A percentile compares a stretch with the other conserved stretches of the same genome.
Evolutionary conservation across 2,329 filamentous ascomycete species (phyloP).

Genomic region (Neofusicoccum sp.): DNA sequence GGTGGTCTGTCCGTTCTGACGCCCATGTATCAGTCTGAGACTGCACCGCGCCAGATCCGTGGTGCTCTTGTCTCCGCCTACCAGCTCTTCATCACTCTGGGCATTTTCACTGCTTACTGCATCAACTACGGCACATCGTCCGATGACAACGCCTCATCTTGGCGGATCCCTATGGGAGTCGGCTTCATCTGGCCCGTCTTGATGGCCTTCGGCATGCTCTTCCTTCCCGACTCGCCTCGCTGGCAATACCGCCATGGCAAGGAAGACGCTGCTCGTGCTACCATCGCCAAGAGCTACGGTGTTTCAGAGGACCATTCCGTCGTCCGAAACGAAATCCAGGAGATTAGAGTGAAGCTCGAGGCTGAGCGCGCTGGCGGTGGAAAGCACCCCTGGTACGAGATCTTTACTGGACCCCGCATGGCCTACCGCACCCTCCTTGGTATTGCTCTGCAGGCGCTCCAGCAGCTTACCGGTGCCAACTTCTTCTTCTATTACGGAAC

Average conservation of each 20-base stretch:
- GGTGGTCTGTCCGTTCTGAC: conserved; percentile 63
- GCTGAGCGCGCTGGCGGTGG: conserved; percentile 49
- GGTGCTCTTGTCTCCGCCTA: conserved; percentile 62
- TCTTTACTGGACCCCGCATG: conserved; percentile 68
- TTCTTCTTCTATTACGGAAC: conserved; percentile 48
- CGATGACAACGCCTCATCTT: conserved; percentile 51
- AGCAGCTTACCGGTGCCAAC: conserved; percentile 66
- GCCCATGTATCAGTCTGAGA: conserved; percentile 68
- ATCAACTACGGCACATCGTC: conserved; percentile 62
- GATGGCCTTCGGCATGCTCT: conserved; percentile 56
- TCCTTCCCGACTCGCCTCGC: conserved; percentile 60
- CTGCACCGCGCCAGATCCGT: conserved; percentile 64
- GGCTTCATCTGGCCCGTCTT: conserved; percentile 60
- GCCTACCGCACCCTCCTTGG: conserved; percentile 65
- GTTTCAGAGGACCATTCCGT: conserved; percentile 58
- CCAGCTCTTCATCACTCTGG: conserved; percentile 70
- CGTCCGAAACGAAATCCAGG: conserved; percentile 55
- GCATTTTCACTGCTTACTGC: conserved; percentile 58
- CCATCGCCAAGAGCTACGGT: conserved; percentile 59
- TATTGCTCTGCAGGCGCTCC: conserved; percentile 71
- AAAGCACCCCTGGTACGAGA: conserved; percentile 66
- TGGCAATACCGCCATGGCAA: conserved; percentile 61
- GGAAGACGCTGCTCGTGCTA: conserved; percentile 53
- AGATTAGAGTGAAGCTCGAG: conserved; percentile 60
- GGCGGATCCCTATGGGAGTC: conserved; percentile 66